A percentile compares a stretch with the other conserved stretches of the same genome.
These are phyloP conservation scores for Saccharomyces eubayanus DNA, from an alignment of 805 yeast genomes.

Conservation along the genomic window DNA sequence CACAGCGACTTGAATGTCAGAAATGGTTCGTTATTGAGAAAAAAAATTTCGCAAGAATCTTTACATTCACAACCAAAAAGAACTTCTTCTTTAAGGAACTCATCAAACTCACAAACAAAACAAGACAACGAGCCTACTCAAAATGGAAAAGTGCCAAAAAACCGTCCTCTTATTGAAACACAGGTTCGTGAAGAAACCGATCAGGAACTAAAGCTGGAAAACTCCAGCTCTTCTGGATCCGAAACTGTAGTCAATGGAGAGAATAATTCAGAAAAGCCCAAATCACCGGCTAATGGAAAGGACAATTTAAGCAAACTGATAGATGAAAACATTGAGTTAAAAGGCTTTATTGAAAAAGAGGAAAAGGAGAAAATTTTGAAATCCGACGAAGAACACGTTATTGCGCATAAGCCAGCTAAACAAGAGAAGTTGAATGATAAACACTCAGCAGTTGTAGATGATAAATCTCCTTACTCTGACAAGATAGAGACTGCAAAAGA, in stretches of 20 bases:
- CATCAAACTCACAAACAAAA: background rate
- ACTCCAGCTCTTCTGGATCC: background rate
- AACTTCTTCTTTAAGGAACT: slow-evolving; percentile 7
- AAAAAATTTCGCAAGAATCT: slow-evolving; percentile 7
- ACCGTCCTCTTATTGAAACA: slow-evolving; percentile 15
- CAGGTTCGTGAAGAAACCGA: slow-evolving; percentile 23
- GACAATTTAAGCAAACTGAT: background rate
- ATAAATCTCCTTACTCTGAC: background rate
- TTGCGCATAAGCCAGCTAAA: background rate
- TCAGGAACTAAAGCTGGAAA: slow-evolving; percentile 15
- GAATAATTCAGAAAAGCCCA: background rate
- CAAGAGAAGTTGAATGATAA: background rate
- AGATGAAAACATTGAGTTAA: background rate
- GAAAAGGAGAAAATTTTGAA: background rate
- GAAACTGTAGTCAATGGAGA: background rate
- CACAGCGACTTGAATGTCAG: slow-evolving; percentile 5
- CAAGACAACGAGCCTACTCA: background rate
- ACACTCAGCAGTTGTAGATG: background rate
- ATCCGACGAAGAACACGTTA: background rate
- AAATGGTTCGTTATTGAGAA: slow-evolving; percentile 7
- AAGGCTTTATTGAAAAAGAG: slow-evolving; percentile 1
- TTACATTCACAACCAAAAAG: slow-evolving; percentile 7
- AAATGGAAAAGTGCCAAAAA: background rate
- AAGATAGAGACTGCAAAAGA: background rate
- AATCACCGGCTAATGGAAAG: background rate